Evolutionary conservation across 345 rosid genomes (phyloP), one percentile per base, ranked within the genome.

Genomic region (Raphanus sativus): DNA sequence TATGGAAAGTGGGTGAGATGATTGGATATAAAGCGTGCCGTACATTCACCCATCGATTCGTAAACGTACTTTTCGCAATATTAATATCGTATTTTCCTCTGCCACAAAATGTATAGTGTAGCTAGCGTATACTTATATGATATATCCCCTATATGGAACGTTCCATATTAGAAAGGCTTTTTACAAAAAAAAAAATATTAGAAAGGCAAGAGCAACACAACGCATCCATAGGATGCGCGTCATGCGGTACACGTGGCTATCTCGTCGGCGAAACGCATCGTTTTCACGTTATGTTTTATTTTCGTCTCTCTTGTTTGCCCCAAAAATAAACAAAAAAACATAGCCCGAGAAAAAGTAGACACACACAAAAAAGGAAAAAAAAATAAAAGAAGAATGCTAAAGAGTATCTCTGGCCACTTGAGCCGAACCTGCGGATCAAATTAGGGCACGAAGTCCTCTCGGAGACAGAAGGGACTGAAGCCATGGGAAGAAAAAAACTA

Each of bases 401-500:
- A n/a, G n/a, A 73, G 58, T 25, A 61, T 78, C 81, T 48, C 70
- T 69, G 81, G 70, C 74, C 60, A 67, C 65, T 72, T 71, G 59
- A 65, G 5, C 65, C 75, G 4, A 61, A 69, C 33, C 56, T 36
- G 12, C 40, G 38, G 75, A 78, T 72, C 71, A 72, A 78, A 78
- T 78, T 73, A 78, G 81, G 81, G 74, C 77, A 66, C 65, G 28
- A 16, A 65, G 15, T 6, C 65, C 58, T 34, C 33, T 67, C 59
- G n/a, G 77, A 25, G 48, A 67, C 34, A 15, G 11, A 58, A 71
- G 77, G 15, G 48, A 67, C 34, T 11, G 11, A 58, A 71, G 42
- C 77, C 69, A 86, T 86, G 89, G 87, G 94, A 62, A 74, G 94
- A 28, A 83, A 69, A 71, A 91, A 88, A 87, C 60, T 91, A 24